phyloP scores from a whole-genome alignment of 2,329 filamentous ascomycete species.

The Monilinia laxa region DNA sequence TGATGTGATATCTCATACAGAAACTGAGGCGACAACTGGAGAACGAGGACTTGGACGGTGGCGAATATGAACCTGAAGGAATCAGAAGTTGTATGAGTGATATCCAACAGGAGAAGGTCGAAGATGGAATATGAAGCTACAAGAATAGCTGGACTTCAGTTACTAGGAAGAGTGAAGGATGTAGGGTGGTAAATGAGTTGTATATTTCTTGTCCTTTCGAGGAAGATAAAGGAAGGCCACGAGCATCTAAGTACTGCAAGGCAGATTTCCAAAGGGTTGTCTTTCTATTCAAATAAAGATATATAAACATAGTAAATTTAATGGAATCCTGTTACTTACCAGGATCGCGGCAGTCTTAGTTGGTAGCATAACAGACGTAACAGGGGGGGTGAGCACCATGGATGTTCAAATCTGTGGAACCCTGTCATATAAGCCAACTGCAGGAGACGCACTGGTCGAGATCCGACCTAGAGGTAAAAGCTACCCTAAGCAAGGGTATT shows the following conservation, averaged over 20 bases:
- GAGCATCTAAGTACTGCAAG: slow-evolving; percentile 23
- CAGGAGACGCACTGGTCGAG: slow-evolving; percentile 22
- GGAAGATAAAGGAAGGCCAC: slow-evolving; percentile 13
- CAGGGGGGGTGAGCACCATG: slow-evolving; percentile 17
- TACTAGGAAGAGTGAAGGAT: slow-evolving; percentile 20
- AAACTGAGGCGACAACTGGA: slow-evolving; percentile 18
- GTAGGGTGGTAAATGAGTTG: slow-evolving; percentile 13
- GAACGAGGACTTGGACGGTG: slow-evolving; percentile 5
- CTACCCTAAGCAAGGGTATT: slow-evolving; percentile 3
- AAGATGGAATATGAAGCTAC: slow-evolving; percentile 9
- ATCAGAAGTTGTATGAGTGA: slow-evolving; percentile 12
- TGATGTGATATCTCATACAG: slow-evolving; percentile 22
- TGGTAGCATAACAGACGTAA: slow-evolving; percentile 1
- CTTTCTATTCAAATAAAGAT: slow-evolving; percentile 22
- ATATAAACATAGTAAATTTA: slow-evolving; percentile 21
- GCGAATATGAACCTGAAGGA: slow-evolving; percentile 11
- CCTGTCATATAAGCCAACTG: slow-evolving; percentile 22
- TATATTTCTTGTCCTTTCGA: slow-evolving; percentile 15
- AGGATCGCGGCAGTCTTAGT: slow-evolving; percentile 19
- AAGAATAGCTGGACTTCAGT: slow-evolving; percentile 13
- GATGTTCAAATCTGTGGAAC: slow-evolving; percentile 14
- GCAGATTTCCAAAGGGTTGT: slow-evolving; percentile 21
- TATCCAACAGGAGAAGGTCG: slow-evolving; percentile 6
- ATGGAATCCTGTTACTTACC: slow-evolving; percentile 18
- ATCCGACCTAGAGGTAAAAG: slow-evolving; percentile 20